phyloP scores from a whole-genome alignment of 139 green algal species.

The Desmodesmus armatus region DNA sequence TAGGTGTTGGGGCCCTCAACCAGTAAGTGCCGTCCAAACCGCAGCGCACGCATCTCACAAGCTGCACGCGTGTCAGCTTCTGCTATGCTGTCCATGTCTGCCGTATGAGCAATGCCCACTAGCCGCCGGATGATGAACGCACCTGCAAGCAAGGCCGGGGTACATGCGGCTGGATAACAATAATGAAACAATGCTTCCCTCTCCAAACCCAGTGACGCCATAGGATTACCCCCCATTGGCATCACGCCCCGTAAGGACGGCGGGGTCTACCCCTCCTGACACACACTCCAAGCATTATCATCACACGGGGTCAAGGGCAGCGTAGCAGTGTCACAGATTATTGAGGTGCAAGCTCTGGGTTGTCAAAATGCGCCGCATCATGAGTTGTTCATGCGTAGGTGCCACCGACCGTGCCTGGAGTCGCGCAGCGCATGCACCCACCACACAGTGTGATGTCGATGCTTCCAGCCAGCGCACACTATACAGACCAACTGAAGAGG shows the following conservation, averaged over 20 bases:
- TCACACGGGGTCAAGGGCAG: not conserved
- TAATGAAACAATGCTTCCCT: too few relatives aligned
- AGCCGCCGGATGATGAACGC: slow-evolving; percentile 87
- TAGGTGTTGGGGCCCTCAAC: slow-evolving; percentile 44
- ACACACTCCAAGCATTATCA: too few relatives aligned
- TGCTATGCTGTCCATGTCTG: slow-evolving; percentile 92
- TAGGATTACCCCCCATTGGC: too few relatives aligned
- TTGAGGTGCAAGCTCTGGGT: not conserved
- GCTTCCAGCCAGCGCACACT: not conserved
- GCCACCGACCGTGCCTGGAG: too few relatives aligned
- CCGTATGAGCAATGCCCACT: slow-evolving; percentile 94
- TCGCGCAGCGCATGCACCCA: too few relatives aligned
- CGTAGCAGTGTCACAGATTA: not conserved
- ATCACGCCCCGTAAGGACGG: too few relatives aligned
- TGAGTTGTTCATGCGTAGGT: too few relatives aligned
- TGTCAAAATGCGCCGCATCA: not conserved
- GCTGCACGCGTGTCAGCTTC: slow-evolving; percentile 74
- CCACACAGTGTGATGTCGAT: too few relatives aligned
- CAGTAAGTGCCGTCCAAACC: slow-evolving; percentile 77
- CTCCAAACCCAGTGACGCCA: too few relatives aligned
- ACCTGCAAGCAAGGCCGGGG: slow-evolving; percentile 71
- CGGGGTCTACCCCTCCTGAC: too few relatives aligned
- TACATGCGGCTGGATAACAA: too few relatives aligned
- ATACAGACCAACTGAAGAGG: not conserved
- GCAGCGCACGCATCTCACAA: slow-evolving; percentile 86